Percentiles rank a stretch among this genome's conserved stretches.
phyloP scores from a whole-genome alignment of 2,329 filamentous ascomycete genomes.

The Scortechinia acanthostroma region DNA sequence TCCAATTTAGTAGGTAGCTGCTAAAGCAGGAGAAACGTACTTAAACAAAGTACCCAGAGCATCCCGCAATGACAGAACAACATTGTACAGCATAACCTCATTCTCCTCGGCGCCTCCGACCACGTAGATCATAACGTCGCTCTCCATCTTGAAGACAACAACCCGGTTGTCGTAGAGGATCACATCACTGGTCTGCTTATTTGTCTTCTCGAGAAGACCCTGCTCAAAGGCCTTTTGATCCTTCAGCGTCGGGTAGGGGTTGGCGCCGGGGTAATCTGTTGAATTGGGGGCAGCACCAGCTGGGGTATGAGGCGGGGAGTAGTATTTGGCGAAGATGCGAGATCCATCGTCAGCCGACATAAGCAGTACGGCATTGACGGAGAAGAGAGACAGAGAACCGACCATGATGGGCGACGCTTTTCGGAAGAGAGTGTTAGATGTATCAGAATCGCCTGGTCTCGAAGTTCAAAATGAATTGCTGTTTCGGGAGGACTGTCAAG shows the following conservation, averaged over 20 bases:
- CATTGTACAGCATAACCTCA: conserved; percentile 61
- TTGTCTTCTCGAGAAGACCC: conserved; percentile 57
- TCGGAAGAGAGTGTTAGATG: too few relatives aligned
- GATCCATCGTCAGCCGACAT: conserved; percentile 56
- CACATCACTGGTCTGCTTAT: conserved; percentile 59
- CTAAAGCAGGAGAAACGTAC: conserved; percentile 26
- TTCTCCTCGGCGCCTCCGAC: conserved; percentile 61
- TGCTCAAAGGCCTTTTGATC: conserved; percentile 65
- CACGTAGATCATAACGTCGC: conserved; percentile 63
- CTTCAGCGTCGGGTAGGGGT: conserved; percentile 56
- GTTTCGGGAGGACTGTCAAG: too few relatives aligned
- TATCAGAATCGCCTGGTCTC: too few relatives aligned
- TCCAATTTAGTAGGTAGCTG: conserved; percentile 4
- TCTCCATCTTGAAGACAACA: conserved; percentile 64
- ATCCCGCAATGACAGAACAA: conserved; percentile 54
- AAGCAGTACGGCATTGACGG: conserved; percentile 12
- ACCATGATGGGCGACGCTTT: neutral
- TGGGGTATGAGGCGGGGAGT: conserved; percentile 53
- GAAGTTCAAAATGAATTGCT: too few relatives aligned
- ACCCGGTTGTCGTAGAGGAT: conserved; percentile 63
- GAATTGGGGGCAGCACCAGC: conserved; percentile 37
- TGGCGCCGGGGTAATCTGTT: conserved; percentile 50
- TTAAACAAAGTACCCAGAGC: conserved; percentile 57
- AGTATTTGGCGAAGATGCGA: conserved; percentile 62
- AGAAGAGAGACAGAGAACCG: conserved; percentile 1